Evolutionary conservation across 371 early-diverging fungal species (phyloP), one percentile per base, ranked within the genome.

Genomic region (Blastocladiella emersonii): DNA sequence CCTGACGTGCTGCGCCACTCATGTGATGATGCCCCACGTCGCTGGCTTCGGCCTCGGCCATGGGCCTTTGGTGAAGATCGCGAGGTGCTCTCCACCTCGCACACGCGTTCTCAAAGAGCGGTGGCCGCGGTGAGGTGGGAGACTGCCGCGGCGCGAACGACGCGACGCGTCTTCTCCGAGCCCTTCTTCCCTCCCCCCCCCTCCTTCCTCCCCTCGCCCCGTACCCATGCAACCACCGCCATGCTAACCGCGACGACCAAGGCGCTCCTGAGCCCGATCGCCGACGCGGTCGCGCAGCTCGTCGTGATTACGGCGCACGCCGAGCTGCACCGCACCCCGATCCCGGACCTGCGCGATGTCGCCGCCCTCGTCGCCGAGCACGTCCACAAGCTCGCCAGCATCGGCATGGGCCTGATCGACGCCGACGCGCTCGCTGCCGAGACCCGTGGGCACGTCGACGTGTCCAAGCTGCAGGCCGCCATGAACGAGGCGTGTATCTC

Each of bases 231-330:
- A 62, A 62, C 35, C 34, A 37, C n/a, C 30, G 66, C 17, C 32
- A 78, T 75, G 76, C 67, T 69, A 63, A 73, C 78, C 23, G 68
- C 61, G 35, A 80, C 78, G 8, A 67, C 71, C 63, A 76, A 74
- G 48, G 41, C 70, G 17, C 69, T 80, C 34, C 67, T 80, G 15
- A 57, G 62, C 19, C 80, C 80, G 23, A 65, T 80, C n/a, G 76
- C 80, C 12, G 80, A 80, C 39, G 72, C 74, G 8, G 74, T 79
- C 17, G 61, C 72, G 21, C 61, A 68, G 12, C 69, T 77, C 30
- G 72, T 76, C 37, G 65, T 65, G 12, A 74, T 75, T 49, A 70
- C 75, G 17, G 69, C 75, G 0, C 75, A 77, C 35, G 66, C 77
- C 23, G 77, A 80, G 63, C 64, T 70, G 41, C 66, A 63, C n/a